These are phyloP conservation scores for Ganoderma lingzhi DNA, from an alignment of 1,284 basidiomycete species.

Conservation along the genomic window DNA sequence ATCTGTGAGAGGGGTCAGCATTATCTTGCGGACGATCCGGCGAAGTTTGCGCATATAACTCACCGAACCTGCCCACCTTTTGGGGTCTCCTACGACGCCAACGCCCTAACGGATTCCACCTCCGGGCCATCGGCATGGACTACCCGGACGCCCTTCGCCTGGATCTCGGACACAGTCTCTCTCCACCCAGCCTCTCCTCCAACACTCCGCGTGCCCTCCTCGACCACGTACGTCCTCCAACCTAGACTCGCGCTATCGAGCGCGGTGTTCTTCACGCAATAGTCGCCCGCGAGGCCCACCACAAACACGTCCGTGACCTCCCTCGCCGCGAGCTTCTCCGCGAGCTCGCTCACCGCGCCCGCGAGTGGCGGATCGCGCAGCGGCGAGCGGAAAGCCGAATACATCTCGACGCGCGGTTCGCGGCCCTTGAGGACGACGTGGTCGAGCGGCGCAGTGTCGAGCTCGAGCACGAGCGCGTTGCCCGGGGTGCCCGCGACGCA, in stretches of 20 bases:
- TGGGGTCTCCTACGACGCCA: not conserved
- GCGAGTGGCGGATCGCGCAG: conserved; percentile 44
- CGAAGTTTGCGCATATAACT: not conserved
- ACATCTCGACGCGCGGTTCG: conserved; percentile 57
- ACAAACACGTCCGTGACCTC: conserved; percentile 57
- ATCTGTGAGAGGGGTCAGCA: not conserved
- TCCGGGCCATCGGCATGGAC: conserved; percentile 37
- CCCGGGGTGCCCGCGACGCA: conserved; percentile 57
- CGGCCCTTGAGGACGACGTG: conserved; percentile 45
- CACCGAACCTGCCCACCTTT: not conserved
- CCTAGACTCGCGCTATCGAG: conserved; percentile 53
- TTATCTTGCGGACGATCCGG: not conserved
- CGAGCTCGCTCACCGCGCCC: conserved; percentile 45
- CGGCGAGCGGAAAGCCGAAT: conserved; percentile 54
- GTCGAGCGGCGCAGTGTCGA: conserved; percentile 44
- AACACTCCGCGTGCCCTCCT: conserved; percentile 46
- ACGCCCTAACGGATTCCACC: conserved; percentile 32
- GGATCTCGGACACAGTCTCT: conserved; percentile 34
- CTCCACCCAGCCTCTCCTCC: conserved; percentile 40
- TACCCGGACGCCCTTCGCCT: conserved; percentile 38
- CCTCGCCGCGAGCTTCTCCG: conserved; percentile 43
- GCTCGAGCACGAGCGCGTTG: conserved; percentile 49
- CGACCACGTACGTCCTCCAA: conserved; percentile 48
- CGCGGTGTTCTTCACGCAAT: conserved; percentile 58
- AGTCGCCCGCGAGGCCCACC: conserved; percentile 69